Conservation (phyloP, 2,329 filamentous ascomycete species). For the Aspergillus awamori region DNA sequence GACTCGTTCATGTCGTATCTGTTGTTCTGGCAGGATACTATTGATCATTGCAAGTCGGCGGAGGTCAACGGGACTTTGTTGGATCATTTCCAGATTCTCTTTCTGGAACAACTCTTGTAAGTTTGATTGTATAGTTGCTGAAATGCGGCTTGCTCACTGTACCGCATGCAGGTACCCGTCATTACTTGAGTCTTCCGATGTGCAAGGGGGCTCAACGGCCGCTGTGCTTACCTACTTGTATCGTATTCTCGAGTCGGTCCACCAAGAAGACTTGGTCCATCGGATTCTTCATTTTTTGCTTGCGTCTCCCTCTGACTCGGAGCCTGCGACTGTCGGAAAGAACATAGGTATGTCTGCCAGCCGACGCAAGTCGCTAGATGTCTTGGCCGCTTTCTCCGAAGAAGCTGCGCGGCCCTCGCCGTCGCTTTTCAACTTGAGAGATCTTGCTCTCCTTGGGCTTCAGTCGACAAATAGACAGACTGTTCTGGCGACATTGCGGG, state of each 20-base stretch:
- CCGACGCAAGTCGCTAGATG: constrained; percentile 84
- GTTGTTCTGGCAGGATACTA: constrained; percentile 95
- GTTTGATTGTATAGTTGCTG: constrained; percentile 33
- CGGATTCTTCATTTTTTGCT: constrained; percentile 91
- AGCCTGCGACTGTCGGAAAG: constrained; percentile 55
- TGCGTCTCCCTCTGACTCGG: constrained; percentile 62
- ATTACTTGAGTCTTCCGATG: constrained; percentile 91
- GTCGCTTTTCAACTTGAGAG: constrained; percentile 87
- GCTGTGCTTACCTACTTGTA: constrained; percentile 92
- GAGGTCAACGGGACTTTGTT: constrained; percentile 92
- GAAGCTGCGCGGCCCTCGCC: constrained; percentile 78
- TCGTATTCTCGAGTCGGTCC: constrained; percentile 84
- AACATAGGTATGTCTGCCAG: constrained; percentile 62
- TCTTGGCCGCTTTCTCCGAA: constrained; percentile 76
- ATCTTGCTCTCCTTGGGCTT: constrained; percentile 83
- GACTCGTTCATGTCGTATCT: constrained; percentile 93
- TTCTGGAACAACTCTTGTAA: constrained; percentile 89
- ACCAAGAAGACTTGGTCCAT: constrained; percentile 92
- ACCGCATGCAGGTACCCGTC: constrained; percentile 75
- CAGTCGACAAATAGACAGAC: constrained; percentile 85
- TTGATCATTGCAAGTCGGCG: constrained; percentile 89
- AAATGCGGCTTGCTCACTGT: not conserved
- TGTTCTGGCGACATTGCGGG: constrained; percentile 81
- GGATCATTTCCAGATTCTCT: constrained; percentile 96
- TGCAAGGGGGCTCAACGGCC: constrained; percentile 93